These are phyloP conservation scores for Bretschneidera sinensis DNA, from an alignment of 345 rosid species.

Conservation along the genomic window DNA sequence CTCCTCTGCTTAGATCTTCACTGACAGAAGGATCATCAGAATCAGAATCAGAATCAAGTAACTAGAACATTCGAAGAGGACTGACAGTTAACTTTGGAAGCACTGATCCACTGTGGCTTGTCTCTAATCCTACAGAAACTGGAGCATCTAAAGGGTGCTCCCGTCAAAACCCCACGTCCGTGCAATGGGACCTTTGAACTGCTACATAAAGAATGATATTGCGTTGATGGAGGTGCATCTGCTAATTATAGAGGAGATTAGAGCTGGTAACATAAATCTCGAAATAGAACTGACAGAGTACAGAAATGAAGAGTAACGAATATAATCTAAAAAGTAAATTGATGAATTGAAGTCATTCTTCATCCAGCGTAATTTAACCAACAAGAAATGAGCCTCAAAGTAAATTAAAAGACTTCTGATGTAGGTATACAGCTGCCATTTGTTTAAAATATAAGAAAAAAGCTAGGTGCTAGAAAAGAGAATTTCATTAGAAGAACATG, in stretches of 20 bases:
- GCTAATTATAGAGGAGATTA: constrained; percentile 17
- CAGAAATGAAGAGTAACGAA: background rate
- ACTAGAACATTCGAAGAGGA: constrained; percentile 82
- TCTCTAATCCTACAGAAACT: constrained; percentile 35
- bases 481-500: no score
- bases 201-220: constrained; percentile 46
- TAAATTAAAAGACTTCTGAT: no score
- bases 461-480: no score
- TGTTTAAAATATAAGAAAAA: no score
- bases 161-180: constrained; percentile 34
- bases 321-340: background rate
- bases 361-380: background rate
- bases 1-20: constrained; percentile 22
- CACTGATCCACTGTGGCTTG: constrained; percentile 26
- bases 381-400: background rate
- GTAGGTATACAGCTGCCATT: no score
- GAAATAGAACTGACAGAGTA: background rate
- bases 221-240: constrained; percentile 40
- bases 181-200: constrained; percentile 59
- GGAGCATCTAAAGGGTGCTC: constrained; percentile 34
- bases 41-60: constrained; percentile 82
- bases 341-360: background rate
- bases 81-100: constrained; percentile 55
- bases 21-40: constrained; percentile 51
- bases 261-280: constrained; percentile 2